A percentile compares a stretch with the other conserved stretches of the same genome.
These are phyloP conservation scores for Raphanus raphanistrum DNA, from an alignment of 345 rosid genomes.

Conservation along the genomic window DNA sequence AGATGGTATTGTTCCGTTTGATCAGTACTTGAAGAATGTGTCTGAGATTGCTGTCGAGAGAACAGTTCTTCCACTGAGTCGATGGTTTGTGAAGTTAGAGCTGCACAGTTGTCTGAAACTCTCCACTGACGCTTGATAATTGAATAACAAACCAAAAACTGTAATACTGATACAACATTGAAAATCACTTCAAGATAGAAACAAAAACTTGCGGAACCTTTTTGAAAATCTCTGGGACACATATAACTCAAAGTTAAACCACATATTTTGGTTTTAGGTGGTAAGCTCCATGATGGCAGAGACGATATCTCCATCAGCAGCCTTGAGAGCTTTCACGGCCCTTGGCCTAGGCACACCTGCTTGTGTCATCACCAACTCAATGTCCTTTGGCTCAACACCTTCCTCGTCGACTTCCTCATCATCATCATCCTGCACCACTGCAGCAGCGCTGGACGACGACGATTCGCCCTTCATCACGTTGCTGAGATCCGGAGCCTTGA, in stretches of 20 bases:
- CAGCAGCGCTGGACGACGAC: slow-evolving; percentile 50
- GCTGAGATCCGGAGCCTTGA: slow-evolving; percentile 73
- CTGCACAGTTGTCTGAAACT: no score
- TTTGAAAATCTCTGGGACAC: slow-evolving; percentile 14
- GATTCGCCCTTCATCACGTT: slow-evolving; percentile 62
- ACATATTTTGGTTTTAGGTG: slow-evolving; percentile 37
- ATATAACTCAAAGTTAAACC: slow-evolving; percentile 45
- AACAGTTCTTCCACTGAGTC: slow-evolving; percentile 43
- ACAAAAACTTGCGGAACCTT: slow-evolving; percentile 11
- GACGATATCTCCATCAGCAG: slow-evolving; percentile 80
- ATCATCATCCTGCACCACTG: slow-evolving; percentile 73
- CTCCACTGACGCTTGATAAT: no score
- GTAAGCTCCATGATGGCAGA: slow-evolving; percentile 93
- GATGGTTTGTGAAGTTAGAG: no score
- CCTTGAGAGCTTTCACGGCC: slow-evolving; percentile 81
- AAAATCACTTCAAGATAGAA: slow-evolving; percentile 23
- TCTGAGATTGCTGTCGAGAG: slow-evolving; percentile 52
- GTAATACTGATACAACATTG: slow-evolving; percentile 38
- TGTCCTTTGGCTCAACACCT: slow-evolving; percentile 88
- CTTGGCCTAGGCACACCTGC: slow-evolving; percentile 78
- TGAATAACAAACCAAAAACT: slow-evolving; percentile 15
- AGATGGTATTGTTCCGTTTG: slow-evolving; percentile 72
- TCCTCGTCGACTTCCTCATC: slow-evolving; percentile 93
- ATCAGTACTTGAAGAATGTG: slow-evolving; percentile 83
- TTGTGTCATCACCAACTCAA: slow-evolving; percentile 94